phyloP scores from a whole-genome alignment of 2,329 filamentous ascomycete genomes.

The Paracoccidioides lutzii region DNA sequence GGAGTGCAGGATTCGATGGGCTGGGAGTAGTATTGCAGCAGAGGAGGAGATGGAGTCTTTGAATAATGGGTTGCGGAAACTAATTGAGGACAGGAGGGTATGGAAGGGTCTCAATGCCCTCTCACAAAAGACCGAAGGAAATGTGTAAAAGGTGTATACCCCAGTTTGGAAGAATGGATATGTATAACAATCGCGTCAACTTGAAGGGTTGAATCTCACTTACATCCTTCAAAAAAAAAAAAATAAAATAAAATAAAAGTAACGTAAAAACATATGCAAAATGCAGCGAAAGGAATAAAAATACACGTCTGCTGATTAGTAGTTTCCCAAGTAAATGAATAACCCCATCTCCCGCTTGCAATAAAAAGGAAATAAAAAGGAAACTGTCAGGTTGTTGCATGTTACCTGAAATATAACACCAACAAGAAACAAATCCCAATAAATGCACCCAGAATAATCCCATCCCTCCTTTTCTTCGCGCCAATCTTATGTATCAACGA shows the following conservation, averaged over 20 bases:
- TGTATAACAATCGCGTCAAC: not conserved
- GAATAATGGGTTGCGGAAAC: conserved; percentile 29
- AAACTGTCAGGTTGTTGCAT: not conserved
- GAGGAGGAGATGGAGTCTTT: conserved; percentile 29
- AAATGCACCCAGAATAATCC: conserved; percentile 81
- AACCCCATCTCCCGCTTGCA: not conserved
- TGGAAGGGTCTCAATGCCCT: conserved; percentile 2
- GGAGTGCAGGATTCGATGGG: conserved; percentile 85
- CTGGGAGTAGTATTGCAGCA: conserved; percentile 51
- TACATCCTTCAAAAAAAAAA: not conserved
- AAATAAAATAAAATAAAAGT: not conserved
- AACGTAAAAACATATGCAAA: not conserved
- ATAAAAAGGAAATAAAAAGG: not conserved
- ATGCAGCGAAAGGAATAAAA: conserved; percentile 3
- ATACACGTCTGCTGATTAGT: not conserved
- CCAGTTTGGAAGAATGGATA: not conserved
- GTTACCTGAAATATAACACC: conserved; percentile 64
- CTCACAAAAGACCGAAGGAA: not conserved
- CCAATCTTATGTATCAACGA: conserved; percentile 84
- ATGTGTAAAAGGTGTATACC: conserved; percentile 4
- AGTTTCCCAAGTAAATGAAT: not conserved
- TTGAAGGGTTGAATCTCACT: not conserved
- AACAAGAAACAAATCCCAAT: conserved; percentile 85
- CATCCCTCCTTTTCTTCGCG: conserved; percentile 86
- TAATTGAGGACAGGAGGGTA: conserved; percentile 28